Percentiles rank a stretch among this genome's conserved stretches.
phyloP scores from a whole-genome alignment of 345 rosid genomes.

The Corymbia maculata region DNA sequence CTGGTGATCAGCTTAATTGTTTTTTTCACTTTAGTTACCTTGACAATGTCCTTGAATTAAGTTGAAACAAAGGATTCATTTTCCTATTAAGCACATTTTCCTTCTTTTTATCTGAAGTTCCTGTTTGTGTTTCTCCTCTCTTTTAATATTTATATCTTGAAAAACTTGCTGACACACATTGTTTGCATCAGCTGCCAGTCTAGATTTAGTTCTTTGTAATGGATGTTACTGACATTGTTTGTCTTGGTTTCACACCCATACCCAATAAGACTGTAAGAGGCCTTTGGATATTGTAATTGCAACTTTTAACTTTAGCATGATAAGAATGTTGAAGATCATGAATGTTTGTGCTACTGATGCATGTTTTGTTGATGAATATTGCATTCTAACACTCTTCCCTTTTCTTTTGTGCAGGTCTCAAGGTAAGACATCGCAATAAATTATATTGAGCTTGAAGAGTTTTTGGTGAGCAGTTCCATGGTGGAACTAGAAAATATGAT shows the following conservation, averaged over 20 bases:
- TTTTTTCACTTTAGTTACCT: neutral
- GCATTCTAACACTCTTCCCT: neutral
- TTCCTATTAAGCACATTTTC: neutral
- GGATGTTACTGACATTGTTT: neutral
- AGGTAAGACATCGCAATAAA: slow-evolving; percentile 52
- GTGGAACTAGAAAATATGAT: neutral
- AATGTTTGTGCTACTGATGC: neutral
- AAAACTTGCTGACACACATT: neutral
- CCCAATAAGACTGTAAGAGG: neutral
- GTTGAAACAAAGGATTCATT: neutral
- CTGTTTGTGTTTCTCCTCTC: neutral
- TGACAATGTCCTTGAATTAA: neutral
- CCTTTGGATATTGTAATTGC: neutral
- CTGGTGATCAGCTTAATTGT: neutral
- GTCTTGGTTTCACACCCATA: neutral
- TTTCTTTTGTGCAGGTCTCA: slow-evolving; percentile 51
- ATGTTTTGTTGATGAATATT: neutral
- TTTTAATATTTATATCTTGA: neutral
- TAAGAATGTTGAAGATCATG: neutral
- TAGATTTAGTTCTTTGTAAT: neutral
- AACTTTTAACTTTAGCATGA: neutral
- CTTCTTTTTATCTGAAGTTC: neutral
- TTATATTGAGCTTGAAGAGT: slow-evolving; percentile 7
- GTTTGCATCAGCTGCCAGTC: neutral
- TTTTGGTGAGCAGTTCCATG: neutral